Percentiles rank a stretch among this genome's conserved stretches.
phyloP scores from a whole-genome alignment of 345 rosid species.

The Brassica rapa region DNA sequence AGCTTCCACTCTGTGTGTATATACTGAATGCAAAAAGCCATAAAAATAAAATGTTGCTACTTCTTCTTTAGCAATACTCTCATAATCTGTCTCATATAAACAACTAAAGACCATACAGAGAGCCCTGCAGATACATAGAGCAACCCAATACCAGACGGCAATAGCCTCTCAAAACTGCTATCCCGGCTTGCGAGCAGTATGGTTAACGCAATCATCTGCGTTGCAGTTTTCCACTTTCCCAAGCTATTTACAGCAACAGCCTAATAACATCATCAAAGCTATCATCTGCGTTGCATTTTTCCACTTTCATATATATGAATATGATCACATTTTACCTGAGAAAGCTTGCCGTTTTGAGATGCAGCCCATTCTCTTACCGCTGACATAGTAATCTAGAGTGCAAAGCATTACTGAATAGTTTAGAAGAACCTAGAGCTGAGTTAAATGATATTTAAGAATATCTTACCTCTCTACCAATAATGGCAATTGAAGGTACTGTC shows the following conservation, averaged over 20 bases:
- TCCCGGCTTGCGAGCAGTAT: slow-evolving; percentile 87
- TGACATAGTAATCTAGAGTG: slow-evolving; percentile 92
- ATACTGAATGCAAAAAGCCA: slow-evolving; percentile 31
- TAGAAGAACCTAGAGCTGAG: slow-evolving; percentile 10
- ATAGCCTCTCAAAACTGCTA: slow-evolving; percentile 66
- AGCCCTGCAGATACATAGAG: slow-evolving; percentile 94
- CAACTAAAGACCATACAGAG: slow-evolving; percentile 83
- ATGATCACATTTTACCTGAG: slow-evolving; percentile 56
- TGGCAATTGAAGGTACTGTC: slow-evolving; percentile 85
- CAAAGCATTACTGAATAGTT: slow-evolving; percentile 1
- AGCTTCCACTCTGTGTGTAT: slow-evolving; percentile 39
- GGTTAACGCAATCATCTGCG: slow-evolving; percentile 91
- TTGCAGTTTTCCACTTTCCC: slow-evolving; percentile 99
- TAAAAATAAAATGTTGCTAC: slow-evolving; percentile 38
- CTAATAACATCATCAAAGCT: slow-evolving; percentile 42
- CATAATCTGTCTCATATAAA: slow-evolving; percentile 84
- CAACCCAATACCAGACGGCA: slow-evolving; percentile 70
- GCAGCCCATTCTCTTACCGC: slow-evolving; percentile 99
- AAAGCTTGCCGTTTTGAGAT: slow-evolving; percentile 78
- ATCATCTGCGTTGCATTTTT: no score
- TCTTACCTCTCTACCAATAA: slow-evolving; percentile 94
- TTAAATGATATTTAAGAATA: slow-evolving; percentile 1
- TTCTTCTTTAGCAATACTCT: slow-evolving; percentile 60
- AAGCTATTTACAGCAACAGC: slow-evolving; percentile 97
- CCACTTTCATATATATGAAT: background rate